Percentiles rank a stretch among this genome's conserved stretches.
Conservation (phyloP, 1,139 yeast species). For the Candida labiduridarum region DNA sequence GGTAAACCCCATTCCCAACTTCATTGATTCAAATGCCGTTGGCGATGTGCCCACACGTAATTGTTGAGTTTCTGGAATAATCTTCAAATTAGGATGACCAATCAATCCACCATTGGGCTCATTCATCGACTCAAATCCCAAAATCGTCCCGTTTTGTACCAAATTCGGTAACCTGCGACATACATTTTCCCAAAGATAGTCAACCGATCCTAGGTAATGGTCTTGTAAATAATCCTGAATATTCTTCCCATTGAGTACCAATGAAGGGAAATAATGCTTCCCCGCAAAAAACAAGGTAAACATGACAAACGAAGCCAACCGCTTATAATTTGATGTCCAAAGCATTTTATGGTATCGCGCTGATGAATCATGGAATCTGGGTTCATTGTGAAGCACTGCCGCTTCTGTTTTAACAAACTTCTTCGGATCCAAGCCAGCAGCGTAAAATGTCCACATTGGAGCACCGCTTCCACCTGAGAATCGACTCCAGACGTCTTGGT, state of each 20-base stretch:
- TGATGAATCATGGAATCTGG: constrained; percentile 28
- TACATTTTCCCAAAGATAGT: constrained; percentile 55
- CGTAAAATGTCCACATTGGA: constrained; percentile 92
- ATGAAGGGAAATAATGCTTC: constrained; percentile 65
- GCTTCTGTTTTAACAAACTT: constrained; percentile 71
- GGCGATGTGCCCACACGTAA: constrained; percentile 71
- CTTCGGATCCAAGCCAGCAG: constrained; percentile 86
- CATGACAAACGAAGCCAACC: constrained; percentile 80
- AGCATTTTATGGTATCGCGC: constrained; percentile 79
- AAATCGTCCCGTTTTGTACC: constrained; percentile 51
- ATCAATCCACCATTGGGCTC: constrained; percentile 78
- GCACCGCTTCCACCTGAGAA: constrained; percentile 95
- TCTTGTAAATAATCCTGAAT: constrained; percentile 77
- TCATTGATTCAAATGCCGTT: constrained; percentile 59
- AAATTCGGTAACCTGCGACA: constrained; percentile 52
- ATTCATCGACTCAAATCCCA: constrained; percentile 86
- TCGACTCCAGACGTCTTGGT: constrained; percentile 95
- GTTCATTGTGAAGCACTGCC: constrained; percentile 68
- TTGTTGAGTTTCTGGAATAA: constrained; percentile 55
- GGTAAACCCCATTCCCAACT: constrained; percentile 72
- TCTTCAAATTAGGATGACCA: constrained; percentile 52
- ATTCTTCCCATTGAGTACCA: constrained; percentile 67
- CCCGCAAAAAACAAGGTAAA: constrained; percentile 88
- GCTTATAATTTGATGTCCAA: constrained; percentile 87
- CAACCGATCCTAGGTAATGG: constrained; percentile 60